phyloP scores from a whole-genome alignment of 78 protist genomes.

The Protostelium mycophagum region DNA sequence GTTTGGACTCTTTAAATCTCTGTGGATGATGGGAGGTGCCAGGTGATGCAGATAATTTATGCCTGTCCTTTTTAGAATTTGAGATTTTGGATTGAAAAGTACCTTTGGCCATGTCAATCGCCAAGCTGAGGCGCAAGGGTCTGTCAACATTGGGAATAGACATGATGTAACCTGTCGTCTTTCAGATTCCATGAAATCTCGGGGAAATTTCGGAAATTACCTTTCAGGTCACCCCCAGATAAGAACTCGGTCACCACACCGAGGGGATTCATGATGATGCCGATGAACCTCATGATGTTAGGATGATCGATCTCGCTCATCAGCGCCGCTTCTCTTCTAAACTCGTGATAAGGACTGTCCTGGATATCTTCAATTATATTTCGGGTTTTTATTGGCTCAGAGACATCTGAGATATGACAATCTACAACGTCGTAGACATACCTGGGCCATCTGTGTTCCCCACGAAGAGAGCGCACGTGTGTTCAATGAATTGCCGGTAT shows the following conservation, averaged over 20 bases:
- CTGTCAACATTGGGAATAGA: conserved; percentile 10
- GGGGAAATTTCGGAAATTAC: not conserved
- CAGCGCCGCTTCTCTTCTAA: conserved; percentile 60
- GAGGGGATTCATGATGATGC: conserved; percentile 48
- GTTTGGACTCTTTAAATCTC: conserved; percentile 64
- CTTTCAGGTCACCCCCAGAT: conserved; percentile 28
- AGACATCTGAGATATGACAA: no score
- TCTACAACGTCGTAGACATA: not conserved
- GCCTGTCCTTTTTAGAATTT: no score
- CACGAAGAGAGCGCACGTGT: not conserved
- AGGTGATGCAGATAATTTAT: conserved; percentile 42
- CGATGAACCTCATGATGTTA: conserved; percentile 50
- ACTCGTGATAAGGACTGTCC: conserved; percentile 21
- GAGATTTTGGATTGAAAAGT: no score
- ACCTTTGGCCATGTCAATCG: conserved; percentile 55
- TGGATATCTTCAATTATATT: not conserved
- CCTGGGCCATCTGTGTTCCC: conserved; percentile 1
- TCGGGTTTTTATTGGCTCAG: no score
- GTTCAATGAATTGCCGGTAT: not conserved
- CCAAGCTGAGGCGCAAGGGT: conserved; percentile 32
- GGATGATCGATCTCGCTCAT: conserved; percentile 46
- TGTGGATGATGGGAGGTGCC: conserved; percentile 63
- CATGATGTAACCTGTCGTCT: conserved; percentile 15
- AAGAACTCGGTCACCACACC: conserved; percentile 54
- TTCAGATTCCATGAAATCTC: no score